Conservation (phyloP, 2,329 filamentous ascomycete genomes). For the Botryotinia convoluta region DNA sequence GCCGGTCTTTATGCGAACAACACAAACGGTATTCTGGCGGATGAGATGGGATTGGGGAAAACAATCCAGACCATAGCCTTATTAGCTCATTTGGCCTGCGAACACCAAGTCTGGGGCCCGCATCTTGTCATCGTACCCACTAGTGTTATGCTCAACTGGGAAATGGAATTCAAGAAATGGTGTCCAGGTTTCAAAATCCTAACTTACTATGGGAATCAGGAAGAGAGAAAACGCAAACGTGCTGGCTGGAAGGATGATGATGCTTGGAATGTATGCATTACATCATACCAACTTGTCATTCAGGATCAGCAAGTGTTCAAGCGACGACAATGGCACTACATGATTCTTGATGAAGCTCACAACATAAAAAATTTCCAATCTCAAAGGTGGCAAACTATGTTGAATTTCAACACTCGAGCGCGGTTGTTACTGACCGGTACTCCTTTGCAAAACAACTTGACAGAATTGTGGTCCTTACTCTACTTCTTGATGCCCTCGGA, state of each 20-base stretch:
- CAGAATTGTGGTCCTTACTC: conserved; percentile 92
- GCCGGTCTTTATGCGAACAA: conserved; percentile 87
- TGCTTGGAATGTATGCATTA: conserved; percentile 95
- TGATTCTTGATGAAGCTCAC: conserved; percentile 96
- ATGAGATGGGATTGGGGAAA: conserved; percentile 98
- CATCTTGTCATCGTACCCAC: conserved; percentile 96
- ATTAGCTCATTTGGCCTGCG: conserved; percentile 85
- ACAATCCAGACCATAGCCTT: conserved; percentile 97
- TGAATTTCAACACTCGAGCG: conserved; percentile 88
- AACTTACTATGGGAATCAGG: conserved; percentile 91
- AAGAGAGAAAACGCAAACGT: conserved; percentile 87
- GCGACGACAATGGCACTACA: conserved; percentile 90
- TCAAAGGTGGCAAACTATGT: conserved; percentile 90
- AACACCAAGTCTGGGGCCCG: conserved; percentile 90
- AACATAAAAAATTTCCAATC: conserved; percentile 99
- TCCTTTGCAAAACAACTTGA: conserved; percentile 93
- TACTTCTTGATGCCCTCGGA: conserved; percentile 95
- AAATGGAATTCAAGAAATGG: conserved; percentile 99
- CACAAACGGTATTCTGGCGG: conserved; percentile 93
- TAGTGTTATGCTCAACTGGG: conserved; percentile 99
- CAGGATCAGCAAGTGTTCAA: conserved; percentile 95
- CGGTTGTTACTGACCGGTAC: conserved; percentile 89
- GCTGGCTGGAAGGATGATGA: conserved; percentile 92
- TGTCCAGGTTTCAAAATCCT: conserved; percentile 97
- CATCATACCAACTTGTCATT: conserved; percentile 92